phyloP scores from a whole-genome alignment of 1,284 basidiomycete genomes.

The Leccinum griseonigrum region DNA sequence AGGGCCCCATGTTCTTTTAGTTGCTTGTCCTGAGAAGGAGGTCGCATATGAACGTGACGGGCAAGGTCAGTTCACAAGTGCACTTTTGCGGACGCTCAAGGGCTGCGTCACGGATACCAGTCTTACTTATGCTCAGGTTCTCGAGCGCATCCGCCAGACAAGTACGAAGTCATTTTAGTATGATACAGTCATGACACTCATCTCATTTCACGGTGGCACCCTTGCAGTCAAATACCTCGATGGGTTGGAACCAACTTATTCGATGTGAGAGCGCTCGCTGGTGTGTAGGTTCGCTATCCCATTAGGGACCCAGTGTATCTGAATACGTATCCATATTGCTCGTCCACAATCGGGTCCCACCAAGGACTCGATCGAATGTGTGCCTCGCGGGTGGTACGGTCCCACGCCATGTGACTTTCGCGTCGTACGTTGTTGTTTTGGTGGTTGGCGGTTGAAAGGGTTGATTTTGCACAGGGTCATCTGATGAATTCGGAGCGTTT shows the following conservation, averaged over 20 bases:
- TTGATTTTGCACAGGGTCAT: background rate
- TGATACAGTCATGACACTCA: background rate
- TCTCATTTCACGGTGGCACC: background rate
- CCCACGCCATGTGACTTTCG: slow-evolving; percentile 2
- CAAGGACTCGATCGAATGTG: background rate
- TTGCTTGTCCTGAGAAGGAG: slow-evolving; percentile 50
- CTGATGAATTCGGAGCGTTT: background rate
- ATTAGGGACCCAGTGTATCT: background rate
- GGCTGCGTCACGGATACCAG: background rate
- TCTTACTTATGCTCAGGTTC: slow-evolving; percentile 16
- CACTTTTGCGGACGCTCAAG: slow-evolving; percentile 15
- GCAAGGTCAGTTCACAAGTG: slow-evolving; percentile 14
- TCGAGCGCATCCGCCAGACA: slow-evolving; percentile 2
- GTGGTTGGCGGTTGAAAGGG: background rate
- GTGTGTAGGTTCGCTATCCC: slow-evolving; percentile 1
- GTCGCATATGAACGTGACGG: slow-evolving; percentile 13
- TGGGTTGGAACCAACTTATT: slow-evolving; percentile 22
- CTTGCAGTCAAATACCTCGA: slow-evolving; percentile 15
- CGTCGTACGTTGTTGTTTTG: background rate
- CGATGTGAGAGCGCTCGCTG: slow-evolving; percentile 2
- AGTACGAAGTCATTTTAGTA: slow-evolving; percentile 5
- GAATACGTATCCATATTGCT: background rate
- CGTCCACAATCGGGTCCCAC: background rate
- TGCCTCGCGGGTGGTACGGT: background rate
- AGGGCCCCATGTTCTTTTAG: slow-evolving; percentile 47